Evolutionary conservation across 176 grass and related monocot species (phyloP), one percentile per base, ranked within the genome.

Genomic region (Zoysia pacifica): DNA sequence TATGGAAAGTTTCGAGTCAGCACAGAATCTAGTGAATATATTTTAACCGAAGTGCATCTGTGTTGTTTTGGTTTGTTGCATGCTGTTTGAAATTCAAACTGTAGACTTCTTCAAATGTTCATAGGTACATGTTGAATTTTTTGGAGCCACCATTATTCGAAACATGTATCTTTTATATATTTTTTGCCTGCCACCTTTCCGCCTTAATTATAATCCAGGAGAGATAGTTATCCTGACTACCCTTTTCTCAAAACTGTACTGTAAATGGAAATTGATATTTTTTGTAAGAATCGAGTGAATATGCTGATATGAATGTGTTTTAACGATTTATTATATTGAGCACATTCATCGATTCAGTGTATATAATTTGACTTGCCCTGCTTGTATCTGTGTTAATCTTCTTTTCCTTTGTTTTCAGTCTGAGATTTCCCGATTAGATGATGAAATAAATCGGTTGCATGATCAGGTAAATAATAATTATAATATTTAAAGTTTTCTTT

Each of bases 401-500:
- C 9, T 54, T 60, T 35, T 36, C 37, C 58, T 79, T 76, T 19
- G 51, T 67, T 76, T 89, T 54, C 90, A 99, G 97, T 86, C 77
- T 51, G 93, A 99, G 68, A 77, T 96, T 73, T 71, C 84, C 38
- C 84, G 37, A 90, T 86, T 99, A 73, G 20, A 75, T 52, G 77
- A 89, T 70, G 44, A 96, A 80, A 70, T 99, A 75, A 90, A 73
- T 54, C 84, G 28, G 75, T 85, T 99, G 82, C 93, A 90, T 36
- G 90, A 88, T 62, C 97, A 99, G 97, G 97, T 99, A 99, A 65
- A 69, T 85, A 59, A 15, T 36, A 56, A 40, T 60, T 35, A 44
- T 85, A 59, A 15, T 36, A 56, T 45, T 60, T 35, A 44, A 78
- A 73, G 5, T 45, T 41, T 66, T 55, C 15, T 87, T 47, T 74